Conservation (phyloP, 176 grass and related monocot species). For the Alopecurus myosuroides region DNA sequence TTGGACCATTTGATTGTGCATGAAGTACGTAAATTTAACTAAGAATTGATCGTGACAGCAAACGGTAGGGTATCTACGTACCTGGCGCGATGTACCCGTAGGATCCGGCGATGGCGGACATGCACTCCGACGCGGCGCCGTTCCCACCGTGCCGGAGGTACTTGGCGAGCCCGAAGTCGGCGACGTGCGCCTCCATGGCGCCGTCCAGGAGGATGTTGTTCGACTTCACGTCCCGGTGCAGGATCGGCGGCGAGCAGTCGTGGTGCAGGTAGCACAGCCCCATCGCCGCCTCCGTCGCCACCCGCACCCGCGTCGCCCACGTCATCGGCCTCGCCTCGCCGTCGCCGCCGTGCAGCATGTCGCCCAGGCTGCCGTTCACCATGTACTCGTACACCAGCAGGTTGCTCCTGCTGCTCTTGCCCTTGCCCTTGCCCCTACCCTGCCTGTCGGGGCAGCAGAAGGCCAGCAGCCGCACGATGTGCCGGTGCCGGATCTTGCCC, state of each 20-base stretch:
- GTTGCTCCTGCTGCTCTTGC: slow-evolving; percentile 5
- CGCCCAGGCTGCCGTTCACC: slow-evolving; percentile 66
- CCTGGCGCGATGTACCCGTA: slow-evolving; percentile 94
- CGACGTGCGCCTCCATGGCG: slow-evolving; percentile 63
- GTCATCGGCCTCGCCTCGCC: background rate
- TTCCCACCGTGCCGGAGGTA: slow-evolving; percentile 36
- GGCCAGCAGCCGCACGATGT: slow-evolving; percentile 72
- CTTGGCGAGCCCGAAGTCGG: slow-evolving; percentile 82
- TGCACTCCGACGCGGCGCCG: slow-evolving; percentile 59
- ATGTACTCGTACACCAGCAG: slow-evolving; percentile 90
- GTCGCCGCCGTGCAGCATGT: slow-evolving; percentile 41
- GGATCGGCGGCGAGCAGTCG: slow-evolving; percentile 75
- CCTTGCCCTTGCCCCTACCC: background rate
- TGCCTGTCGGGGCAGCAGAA: slow-evolving; percentile 28
- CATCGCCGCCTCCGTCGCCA: slow-evolving; percentile 73
- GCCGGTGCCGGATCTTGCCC: slow-evolving; percentile 64
- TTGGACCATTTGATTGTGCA: too few relatives aligned
- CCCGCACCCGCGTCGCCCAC: slow-evolving; percentile 49
- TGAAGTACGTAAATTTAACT: background rate
- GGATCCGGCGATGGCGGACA: slow-evolving; percentile 79
- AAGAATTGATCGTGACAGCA: background rate
- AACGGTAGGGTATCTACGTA: background rate
- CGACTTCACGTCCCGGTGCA: slow-evolving; percentile 83
- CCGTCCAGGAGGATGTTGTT: slow-evolving; percentile 76
- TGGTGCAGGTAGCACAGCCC: slow-evolving; percentile 82